Conservation (phyloP, 352 stramenopile genomes). For the Phytophthora hibernalis region DNA sequence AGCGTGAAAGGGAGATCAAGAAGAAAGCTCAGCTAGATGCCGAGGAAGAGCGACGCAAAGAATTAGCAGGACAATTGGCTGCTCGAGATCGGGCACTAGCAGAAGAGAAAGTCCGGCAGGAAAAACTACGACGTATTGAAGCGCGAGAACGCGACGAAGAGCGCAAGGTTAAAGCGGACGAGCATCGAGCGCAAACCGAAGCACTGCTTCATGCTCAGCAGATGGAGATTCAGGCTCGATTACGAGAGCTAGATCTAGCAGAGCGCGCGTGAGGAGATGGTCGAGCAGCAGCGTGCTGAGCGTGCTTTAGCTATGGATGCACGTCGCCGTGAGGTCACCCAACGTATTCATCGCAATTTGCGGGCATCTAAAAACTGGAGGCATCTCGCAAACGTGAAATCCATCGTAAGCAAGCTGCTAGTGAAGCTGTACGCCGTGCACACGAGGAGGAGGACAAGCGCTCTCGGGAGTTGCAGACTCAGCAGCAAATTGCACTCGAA, state of each 20-base stretch:
- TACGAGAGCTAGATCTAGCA: conserved; percentile 69
- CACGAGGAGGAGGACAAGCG: conserved; percentile 71
- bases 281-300: conserved; percentile 75
- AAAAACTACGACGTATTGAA: conserved; percentile 72
- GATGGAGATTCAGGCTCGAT: conserved; percentile 63
- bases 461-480: conserved; percentile 57
- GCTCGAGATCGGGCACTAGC: conserved; percentile 73
- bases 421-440: conserved; percentile 58
- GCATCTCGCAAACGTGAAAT: conserved; percentile 72
- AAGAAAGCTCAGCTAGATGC: conserved; percentile 86
- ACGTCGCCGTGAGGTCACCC: conserved; percentile 56
- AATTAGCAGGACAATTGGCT: conserved; percentile 74
- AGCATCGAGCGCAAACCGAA: conserved; percentile 71
- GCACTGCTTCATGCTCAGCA: conserved; percentile 66
- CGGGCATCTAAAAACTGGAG: conserved; percentile 69
- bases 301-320: conserved; percentile 75
- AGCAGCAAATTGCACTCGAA: conserved; percentile 78
- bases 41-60: conserved; percentile 78
- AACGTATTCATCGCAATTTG: conserved; percentile 77
- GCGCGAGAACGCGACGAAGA: conserved; percentile 74
- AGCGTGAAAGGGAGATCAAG: conserved; percentile 80
- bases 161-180: conserved; percentile 75
- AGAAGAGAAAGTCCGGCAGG: conserved; percentile 81
- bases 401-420: conserved; percentile 61
- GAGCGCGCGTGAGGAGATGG: conserved; percentile 77